Conservation (phyloP, 805 yeast species). For the Wickerhamomyces pijperi region DNA sequence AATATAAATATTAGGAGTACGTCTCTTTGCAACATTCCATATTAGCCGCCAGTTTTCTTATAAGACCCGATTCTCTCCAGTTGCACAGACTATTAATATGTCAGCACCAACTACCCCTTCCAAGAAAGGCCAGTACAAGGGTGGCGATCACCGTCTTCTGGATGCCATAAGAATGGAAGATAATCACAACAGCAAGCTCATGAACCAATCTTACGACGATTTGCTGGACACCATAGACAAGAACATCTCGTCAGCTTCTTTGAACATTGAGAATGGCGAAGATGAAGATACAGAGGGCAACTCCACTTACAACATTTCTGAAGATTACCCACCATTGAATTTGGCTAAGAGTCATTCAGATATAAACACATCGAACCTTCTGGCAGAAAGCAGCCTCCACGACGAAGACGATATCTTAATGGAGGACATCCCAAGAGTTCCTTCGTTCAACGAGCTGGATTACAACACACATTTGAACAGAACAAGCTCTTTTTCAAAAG, state of each 20-base stretch:
- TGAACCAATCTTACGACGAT: slow-evolving; percentile 27
- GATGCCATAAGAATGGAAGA: neutral
- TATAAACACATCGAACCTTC: neutral
- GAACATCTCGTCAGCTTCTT: slow-evolving; percentile 14
- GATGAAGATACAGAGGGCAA: neutral
- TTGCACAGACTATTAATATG: neutral
- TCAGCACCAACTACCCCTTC: slow-evolving; percentile 10
- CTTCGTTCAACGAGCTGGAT: slow-evolving; percentile 23
- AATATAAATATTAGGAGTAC: too few relatives aligned
- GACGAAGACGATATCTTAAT: slow-evolving; percentile 7
- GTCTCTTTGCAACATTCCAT: too few relatives aligned
- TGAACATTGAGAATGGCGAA: neutral
- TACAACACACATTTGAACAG: slow-evolving; percentile 20
- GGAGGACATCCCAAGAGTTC: slow-evolving; percentile 16
- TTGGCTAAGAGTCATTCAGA: neutral
- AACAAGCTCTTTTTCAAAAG: slow-evolving; percentile 16
- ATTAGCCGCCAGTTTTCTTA: too few relatives aligned
- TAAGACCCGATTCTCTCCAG: too few relatives aligned
- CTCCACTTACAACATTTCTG: neutral
- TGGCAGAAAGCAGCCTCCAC: slow-evolving; percentile 2
- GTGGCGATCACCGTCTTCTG: neutral
- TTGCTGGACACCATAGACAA: slow-evolving; percentile 21
- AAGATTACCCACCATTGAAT: neutral
- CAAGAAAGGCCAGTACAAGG: slow-evolving; percentile 11
- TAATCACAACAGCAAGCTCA: neutral